phyloP scores from a whole-genome alignment of 495 filamentous ascomycete species.

The Pyronema omphalodes region DNA sequence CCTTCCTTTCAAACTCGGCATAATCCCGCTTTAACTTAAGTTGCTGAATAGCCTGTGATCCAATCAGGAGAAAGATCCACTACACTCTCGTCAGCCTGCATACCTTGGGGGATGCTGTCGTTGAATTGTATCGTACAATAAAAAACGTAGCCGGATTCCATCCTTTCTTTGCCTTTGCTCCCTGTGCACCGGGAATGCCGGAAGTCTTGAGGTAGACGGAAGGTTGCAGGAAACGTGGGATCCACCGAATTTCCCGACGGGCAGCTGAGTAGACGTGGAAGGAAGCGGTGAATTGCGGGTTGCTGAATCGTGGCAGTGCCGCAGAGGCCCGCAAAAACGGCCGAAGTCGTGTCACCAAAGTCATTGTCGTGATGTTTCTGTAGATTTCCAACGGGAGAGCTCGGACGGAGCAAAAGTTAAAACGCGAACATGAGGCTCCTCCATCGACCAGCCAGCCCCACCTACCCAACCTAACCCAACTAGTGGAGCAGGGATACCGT shows the following conservation, averaged over 20 bases:
- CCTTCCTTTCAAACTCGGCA: constrained; percentile 46
- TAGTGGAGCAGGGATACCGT: no score
- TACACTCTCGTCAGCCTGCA: not conserved
- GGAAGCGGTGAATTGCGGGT: not conserved
- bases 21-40: constrained; percentile 62
- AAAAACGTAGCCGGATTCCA: constrained; percentile 93
- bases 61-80: constrained; percentile 74
- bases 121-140: constrained; percentile 31
- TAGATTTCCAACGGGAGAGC: no score
- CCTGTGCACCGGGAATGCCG: not conserved
- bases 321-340: not conserved
- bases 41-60: constrained; percentile 85
- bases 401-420: no score
- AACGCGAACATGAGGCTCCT: no score
- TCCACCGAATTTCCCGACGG: constrained; percentile 5
- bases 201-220: constrained; percentile 8
- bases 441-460: no score
- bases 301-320: not conserved
- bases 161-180: constrained; percentile 36
- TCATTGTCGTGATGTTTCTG: not conserved
- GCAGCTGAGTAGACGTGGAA: not conserved
- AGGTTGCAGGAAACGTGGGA: constrained; percentile 17
- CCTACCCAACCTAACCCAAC: no score
- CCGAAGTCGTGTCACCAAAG: not conserved
- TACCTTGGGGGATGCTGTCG: not conserved